Percentiles rank a stretch among this genome's conserved stretches.
Evolutionary conservation across 2,329 filamentous ascomycete species (phyloP).

Genomic region (Phyllosticta citrichinensis): DNA sequence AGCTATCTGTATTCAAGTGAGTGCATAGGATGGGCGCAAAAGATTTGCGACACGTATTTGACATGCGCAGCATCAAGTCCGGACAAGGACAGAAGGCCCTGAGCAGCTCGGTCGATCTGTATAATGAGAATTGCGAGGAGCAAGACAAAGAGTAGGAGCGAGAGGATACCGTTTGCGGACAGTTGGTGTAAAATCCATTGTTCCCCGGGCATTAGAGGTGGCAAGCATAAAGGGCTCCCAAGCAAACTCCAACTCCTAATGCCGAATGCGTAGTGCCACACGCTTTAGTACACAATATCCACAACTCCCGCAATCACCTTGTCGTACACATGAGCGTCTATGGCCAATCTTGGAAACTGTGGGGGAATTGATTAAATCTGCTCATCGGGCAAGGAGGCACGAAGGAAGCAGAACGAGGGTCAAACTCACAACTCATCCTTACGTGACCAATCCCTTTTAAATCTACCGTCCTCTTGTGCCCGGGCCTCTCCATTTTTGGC

Average conservation of each 20-base stretch:
- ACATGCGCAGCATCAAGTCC: background rate
- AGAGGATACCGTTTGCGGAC: background rate
- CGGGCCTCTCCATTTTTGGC: slow-evolving; percentile 5
- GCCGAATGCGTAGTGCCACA: background rate
- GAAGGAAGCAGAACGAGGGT: background rate
- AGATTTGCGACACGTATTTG: background rate
- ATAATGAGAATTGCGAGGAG: background rate
- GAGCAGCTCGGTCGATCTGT: background rate
- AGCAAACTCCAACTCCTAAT: background rate
- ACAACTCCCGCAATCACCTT: background rate
- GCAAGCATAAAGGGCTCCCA: background rate
- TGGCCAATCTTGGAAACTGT: background rate
- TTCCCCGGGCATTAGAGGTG: background rate
- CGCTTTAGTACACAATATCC: background rate
- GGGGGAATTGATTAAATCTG: background rate
- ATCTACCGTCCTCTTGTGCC: background rate
- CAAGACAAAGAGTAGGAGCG: background rate
- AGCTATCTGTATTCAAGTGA: too few species aligned
- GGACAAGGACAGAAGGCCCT: background rate
- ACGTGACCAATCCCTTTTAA: slow-evolving; percentile 1
- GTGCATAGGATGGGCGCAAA: background rate
- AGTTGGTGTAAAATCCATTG: background rate
- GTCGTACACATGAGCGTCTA: background rate
- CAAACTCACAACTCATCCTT: slow-evolving; percentile 22
- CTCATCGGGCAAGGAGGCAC: background rate